A percentile compares a stretch with the other conserved stretches of the same genome.
phyloP scores from a whole-genome alignment of 176 grass and related monocot genomes.

The Sorghum bicolor region Sorghum_bicolor_NCBIv3 NC_012873.2:5706501-5707000 shows the following conservation, averaged over 20 bases:
- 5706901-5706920: slow-evolving; percentile 63
- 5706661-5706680: background rate
- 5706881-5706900: slow-evolving; percentile 55
- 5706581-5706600: background rate
- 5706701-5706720: slow-evolving; percentile 53
- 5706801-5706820: slow-evolving; percentile 54
- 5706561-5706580: background rate
- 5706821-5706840: slow-evolving; percentile 60
- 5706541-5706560: background rate
- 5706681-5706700: background rate
- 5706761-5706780: slow-evolving; percentile 53
- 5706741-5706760: slow-evolving; percentile 62
- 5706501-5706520: background rate
- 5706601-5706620: background rate
- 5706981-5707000: slow-evolving; percentile 35
- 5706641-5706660: background rate
- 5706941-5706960: slow-evolving; percentile 39
- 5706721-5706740: slow-evolving; percentile 73
- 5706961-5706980: slow-evolving; percentile 44
- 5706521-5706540: background rate
- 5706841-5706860: slow-evolving; percentile 43
- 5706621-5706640: background rate
- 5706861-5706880: slow-evolving; percentile 48
- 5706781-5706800: slow-evolving; percentile 34
- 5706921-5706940: slow-evolving; percentile 34